A percentile compares a stretch with the other conserved stretches of the same genome.
Evolutionary conservation across 2,329 filamentous ascomycete species (phyloP).

Genomic region (Kalmusia sp.): DNA sequence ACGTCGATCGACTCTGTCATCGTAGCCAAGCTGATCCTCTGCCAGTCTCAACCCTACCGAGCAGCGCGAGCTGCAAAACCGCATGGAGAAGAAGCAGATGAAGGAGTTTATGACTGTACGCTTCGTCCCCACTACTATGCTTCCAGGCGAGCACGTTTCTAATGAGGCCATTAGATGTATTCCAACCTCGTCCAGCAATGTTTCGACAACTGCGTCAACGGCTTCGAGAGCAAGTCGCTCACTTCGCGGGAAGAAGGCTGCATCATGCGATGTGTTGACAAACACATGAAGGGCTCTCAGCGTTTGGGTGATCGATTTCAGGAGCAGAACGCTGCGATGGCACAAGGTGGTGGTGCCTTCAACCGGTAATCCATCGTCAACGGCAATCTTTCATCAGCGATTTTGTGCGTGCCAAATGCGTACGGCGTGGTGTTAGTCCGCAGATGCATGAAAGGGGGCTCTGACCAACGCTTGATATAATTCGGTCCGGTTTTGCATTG

Average conservation of each 20-base stretch:
- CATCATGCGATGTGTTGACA: constrained; percentile 93
- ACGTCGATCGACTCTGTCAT: constrained; percentile 15
- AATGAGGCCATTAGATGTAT: constrained; percentile 62
- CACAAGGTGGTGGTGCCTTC: constrained; percentile 63
- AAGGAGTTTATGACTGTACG: constrained; percentile 98
- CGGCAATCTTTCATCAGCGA: not conserved
- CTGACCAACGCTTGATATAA: not conserved
- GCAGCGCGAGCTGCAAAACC: constrained; percentile 90
- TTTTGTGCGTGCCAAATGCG: not conserved
- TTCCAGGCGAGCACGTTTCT: constrained; percentile 1
- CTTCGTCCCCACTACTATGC: constrained; percentile 27
- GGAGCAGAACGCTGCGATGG: constrained; percentile 73
- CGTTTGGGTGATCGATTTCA: constrained; percentile 91
- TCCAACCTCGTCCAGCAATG: constrained; percentile 82
- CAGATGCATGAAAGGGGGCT: not conserved
- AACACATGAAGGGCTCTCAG: constrained; percentile 91
- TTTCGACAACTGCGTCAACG: constrained; percentile 96
- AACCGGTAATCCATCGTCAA: constrained; percentile 45
- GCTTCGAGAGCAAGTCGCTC: constrained; percentile 97
- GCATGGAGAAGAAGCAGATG: constrained; percentile 98
- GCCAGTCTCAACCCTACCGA: constrained; percentile 75
- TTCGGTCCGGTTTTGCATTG: not conserved
- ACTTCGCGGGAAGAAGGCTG: constrained; percentile 88
- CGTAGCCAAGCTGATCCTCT: constrained; percentile 19
- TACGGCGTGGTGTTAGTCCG: not conserved